These are phyloP conservation scores for Teratosphaeria zuluensis DNA, from an alignment of 2,329 filamentous ascomycete species.

Conservation along the genomic window DNA sequence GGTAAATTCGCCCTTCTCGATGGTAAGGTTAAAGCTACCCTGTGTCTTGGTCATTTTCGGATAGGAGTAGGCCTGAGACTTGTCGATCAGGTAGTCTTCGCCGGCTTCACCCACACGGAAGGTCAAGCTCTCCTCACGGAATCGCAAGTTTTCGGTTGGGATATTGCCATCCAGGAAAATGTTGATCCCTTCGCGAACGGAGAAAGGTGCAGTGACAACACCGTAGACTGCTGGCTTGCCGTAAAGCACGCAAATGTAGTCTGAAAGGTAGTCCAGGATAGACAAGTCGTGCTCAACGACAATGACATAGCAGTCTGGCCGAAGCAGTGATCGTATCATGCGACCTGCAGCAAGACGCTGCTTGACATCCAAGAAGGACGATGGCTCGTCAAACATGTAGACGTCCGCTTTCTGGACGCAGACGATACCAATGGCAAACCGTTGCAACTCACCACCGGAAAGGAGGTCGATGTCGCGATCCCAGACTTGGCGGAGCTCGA, in stretches of 20 bases:
- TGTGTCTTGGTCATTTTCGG: slow-evolving; percentile 88
- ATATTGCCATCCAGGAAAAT: slow-evolving; percentile 98
- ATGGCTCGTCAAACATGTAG: slow-evolving; percentile 99
- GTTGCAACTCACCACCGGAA: slow-evolving; percentile 95
- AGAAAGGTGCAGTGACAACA: slow-evolving; percentile 91
- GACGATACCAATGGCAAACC: slow-evolving; percentile 92
- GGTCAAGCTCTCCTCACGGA: slow-evolving; percentile 91
- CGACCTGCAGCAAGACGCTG: slow-evolving; percentile 88
- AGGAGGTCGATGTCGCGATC: slow-evolving; percentile 84
- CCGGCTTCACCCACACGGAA: slow-evolving; percentile 87
- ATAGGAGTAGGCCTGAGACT: slow-evolving; percentile 75
- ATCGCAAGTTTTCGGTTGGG: slow-evolving; percentile 94
- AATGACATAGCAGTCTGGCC: slow-evolving; percentile 89
- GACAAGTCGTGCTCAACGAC: slow-evolving; percentile 99
- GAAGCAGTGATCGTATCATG: slow-evolving; percentile 83
- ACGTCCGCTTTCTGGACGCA: slow-evolving; percentile 94
- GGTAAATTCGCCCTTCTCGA: slow-evolving; percentile 80
- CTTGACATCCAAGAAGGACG: slow-evolving; percentile 98
- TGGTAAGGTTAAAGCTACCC: slow-evolving; percentile 72
- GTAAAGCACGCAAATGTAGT: slow-evolving; percentile 96
- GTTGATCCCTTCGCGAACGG: slow-evolving; percentile 97
- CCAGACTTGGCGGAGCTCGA: slow-evolving; percentile 81
- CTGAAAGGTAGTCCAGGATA: slow-evolving; percentile 94
- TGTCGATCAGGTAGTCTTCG: slow-evolving; percentile 81
- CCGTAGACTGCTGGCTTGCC: slow-evolving; percentile 92